Evolutionary conservation across 257 asterid genomes (phyloP), one percentile per base, ranked within the genome.

Genomic region (Euphrasia confusa): DNA sequence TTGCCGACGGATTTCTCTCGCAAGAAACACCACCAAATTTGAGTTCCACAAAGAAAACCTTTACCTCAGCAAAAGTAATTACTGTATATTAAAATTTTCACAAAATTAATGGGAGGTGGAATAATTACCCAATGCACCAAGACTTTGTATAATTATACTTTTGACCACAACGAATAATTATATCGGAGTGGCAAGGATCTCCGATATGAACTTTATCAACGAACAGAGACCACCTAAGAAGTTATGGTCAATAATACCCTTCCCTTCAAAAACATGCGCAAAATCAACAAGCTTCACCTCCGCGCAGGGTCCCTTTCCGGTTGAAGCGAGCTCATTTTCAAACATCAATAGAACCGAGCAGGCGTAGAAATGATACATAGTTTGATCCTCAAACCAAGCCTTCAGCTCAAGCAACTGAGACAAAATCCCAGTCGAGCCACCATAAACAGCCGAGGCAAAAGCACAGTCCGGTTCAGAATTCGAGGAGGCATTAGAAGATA

Each of bases 321-420:
- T 66, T 45, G 55, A 52, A 0, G 80, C 82, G 6, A 69, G 82
- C 75, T 76, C 88, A 72, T 88, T 85, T 4, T 91, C 95, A 52
- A 76, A 91, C 81, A 73, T 83, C 74, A 91, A 58, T 17, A 82
- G 94, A 45, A 91, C 53, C 4, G 98, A 88, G 74, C 85, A 71
- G 9, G 96, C 63, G 63, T 81, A 88, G 78, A 91, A 88, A 73
- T 88, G 96, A 70, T 77, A 88, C 5, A 56, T 68, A 0, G 95
- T 82, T 77, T 91, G 96, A 71, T 84, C 92, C 82, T 91, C 98
- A 68, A 91, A 88, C 96, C 98, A 91, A 0, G 95, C 72, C 76
- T 91, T 91, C 79, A 92, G 65, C 73, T 89, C 96, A 66, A 83
- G 76, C 27, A 92, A 66, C 71, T 89, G 95, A 0, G 97, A 80